Evolutionary conservation across 2,329 filamentous ascomycete species (phyloP), one percentile per base, ranked within the genome.

Genomic region (Cordyceps pruinosa): DNA sequence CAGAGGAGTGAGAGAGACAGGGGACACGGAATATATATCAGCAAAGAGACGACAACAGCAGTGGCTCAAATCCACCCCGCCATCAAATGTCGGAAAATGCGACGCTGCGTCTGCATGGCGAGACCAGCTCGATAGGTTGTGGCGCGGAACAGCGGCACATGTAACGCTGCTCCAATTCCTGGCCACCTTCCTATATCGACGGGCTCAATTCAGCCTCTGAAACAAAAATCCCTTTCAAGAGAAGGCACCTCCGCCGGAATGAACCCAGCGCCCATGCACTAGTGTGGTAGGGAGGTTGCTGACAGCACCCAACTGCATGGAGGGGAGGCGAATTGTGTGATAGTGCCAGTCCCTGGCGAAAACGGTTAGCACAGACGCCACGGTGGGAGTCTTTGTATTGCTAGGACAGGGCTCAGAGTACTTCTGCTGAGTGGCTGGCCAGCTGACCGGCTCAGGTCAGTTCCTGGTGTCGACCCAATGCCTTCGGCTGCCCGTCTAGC

Each of bases 131-230:
- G n/a, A 8, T 37, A 46, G 15, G 13, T 28, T 23, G 35, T 39
- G 48, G 48, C 48, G 23, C 48, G 48, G 48, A 50, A 50, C 17
- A 39, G 9, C 48, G 48, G 48, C 48, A 50, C 34, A 28, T 19
- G 34, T 34, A 39, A 39, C 34, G 15, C 48, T 39, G 23, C 8
- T 28, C 34, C 12, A 9, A n/a, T 17, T 19, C 9, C 34, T 26
- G 17, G 7, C 23, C 34, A 41, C 48, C 48, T 41, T 39, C 34
- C 48, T 37, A 37, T 19, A 25, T 19, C 2, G 47, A 35, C 9
- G 9, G 17, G 25, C 15, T 2, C 35, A n/a, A 25, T 49, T 49
- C 30, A 49, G 47, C 47, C 47, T 49, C 47, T 25, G 1, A 9
- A n/a, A 39, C 47, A 50, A 39, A 50, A 26, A 50, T 50, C 15